These are phyloP conservation scores for Pseudogymnoascus sp. DNA, from an alignment of 2,329 filamentous ascomycete species.

Conservation along the genomic window DNA sequence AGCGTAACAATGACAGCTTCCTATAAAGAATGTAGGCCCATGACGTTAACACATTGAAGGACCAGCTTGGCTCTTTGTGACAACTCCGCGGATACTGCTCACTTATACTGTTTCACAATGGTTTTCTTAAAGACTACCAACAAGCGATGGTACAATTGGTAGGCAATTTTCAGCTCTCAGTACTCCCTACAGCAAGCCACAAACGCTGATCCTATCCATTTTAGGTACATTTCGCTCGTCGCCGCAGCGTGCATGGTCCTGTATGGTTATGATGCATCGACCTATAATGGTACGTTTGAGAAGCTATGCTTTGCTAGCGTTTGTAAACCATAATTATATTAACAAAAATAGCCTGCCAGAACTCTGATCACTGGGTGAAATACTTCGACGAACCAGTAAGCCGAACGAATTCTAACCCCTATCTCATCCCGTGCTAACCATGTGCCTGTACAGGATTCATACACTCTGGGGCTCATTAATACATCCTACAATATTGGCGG, in stretches of 20 bases:
- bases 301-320: not conserved
- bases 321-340: not conserved
- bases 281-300: constrained; percentile 55
- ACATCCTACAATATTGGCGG: constrained; percentile 65
- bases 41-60: not conserved
- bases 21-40: constrained; percentile 1
- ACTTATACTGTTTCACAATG: not conserved
- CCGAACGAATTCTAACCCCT: not conserved
- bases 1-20: not conserved
- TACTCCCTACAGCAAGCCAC: not conserved
- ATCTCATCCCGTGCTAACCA: constrained; percentile 1
- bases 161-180: not conserved
- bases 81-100: constrained; percentile 1
- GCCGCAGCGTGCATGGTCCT: constrained; percentile 69
- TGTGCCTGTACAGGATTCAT: constrained; percentile 26
- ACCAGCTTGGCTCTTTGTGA: not conserved
- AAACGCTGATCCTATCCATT: not conserved
- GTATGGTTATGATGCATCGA: constrained; percentile 67
- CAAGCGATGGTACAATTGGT: constrained; percentile 5
- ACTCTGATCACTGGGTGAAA: constrained; percentile 57
- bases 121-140: not conserved
- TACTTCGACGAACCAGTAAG: constrained; percentile 45
- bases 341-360: constrained; percentile 39
- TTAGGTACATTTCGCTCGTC: constrained; percentile 62
- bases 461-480: constrained; percentile 52